Evolutionary conservation across 2,329 filamentous ascomycete species (phyloP).

Genomic region (Penicillium sp.): DNA sequence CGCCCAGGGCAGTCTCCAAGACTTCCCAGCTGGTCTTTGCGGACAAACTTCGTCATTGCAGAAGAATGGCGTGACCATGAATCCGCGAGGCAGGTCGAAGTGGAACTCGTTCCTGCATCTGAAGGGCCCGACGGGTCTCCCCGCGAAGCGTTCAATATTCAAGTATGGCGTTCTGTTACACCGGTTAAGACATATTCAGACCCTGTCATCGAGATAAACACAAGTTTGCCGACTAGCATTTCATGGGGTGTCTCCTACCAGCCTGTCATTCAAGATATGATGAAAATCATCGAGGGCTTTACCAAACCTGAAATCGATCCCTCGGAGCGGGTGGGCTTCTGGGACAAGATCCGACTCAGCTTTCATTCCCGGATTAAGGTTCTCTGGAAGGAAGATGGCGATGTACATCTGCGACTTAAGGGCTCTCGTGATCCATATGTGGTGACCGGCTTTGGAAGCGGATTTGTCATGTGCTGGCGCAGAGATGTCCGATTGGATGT

Average conservation of each 20-base stretch:
- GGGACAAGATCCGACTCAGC: slow-evolving; percentile 94
- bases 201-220: slow-evolving; percentile 89
- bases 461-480: slow-evolving; percentile 98
- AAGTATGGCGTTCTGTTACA: slow-evolving; percentile 85
- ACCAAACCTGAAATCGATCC: slow-evolving; percentile 93
- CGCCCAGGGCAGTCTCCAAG: slow-evolving; percentile 75
- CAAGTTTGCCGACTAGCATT: slow-evolving; percentile 83
- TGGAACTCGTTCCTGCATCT: slow-evolving; percentile 77
- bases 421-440: slow-evolving; percentile 86
- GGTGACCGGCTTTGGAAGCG: slow-evolving; percentile 86
- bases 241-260: slow-evolving; percentile 98
- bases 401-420: slow-evolving; percentile 91
- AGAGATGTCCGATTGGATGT: slow-evolving; percentile 88
- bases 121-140: slow-evolving; percentile 54
- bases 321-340: slow-evolving; percentile 92
- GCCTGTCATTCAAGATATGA: slow-evolving; percentile 97
- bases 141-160: slow-evolving; percentile 70
- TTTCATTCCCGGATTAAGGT: slow-evolving; percentile 90
- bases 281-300: slow-evolving; percentile 98
- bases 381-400: slow-evolving; percentile 91
- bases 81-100: slow-evolving; percentile 74
- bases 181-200: slow-evolving; percentile 97
- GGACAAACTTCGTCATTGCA: slow-evolving; percentile 89
- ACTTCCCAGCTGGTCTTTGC: slow-evolving; percentile 76
- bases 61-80: slow-evolving; percentile 84